phyloP scores from a whole-genome alignment of 148 eudicot species.

The Silene conica region DNA sequence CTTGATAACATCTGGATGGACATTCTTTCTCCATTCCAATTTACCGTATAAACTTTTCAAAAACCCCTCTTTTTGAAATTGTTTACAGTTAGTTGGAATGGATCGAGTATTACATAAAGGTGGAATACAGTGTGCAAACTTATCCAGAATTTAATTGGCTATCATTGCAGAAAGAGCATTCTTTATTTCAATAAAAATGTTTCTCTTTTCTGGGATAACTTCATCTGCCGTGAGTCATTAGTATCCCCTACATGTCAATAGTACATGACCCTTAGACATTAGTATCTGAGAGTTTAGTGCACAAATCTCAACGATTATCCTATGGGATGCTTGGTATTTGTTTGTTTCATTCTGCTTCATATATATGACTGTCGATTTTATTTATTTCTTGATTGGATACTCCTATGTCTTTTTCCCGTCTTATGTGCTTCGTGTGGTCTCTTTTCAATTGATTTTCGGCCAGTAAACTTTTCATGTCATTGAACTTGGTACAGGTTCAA shows the following conservation, averaged over 20 bases:
- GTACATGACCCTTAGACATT: not conserved
- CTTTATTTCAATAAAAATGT: not conserved
- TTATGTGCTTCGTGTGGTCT: not conserved
- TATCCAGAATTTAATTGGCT: not conserved
- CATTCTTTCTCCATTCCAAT: too few species aligned
- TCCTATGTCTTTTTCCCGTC: not conserved
- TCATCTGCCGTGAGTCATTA: not conserved
- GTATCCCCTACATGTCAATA: not conserved
- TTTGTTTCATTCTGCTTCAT: not conserved
- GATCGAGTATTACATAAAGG: not conserved
- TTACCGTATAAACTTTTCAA: too few species aligned
- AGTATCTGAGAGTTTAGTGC: too few species aligned
- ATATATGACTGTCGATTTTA: not conserved
- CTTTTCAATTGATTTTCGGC: not conserved
- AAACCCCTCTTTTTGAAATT: too few species aligned
- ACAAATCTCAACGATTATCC: too few species aligned
- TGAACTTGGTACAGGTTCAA: slow-evolving; percentile 62
- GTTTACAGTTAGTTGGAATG: too few species aligned
- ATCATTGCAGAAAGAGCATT: not conserved
- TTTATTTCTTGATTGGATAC: not conserved
- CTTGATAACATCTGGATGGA: not conserved
- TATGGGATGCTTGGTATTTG: not conserved
- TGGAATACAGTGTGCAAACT: not conserved
- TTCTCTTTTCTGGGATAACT: not conserved
- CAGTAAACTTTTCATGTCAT: not conserved